Percentiles rank a stretch among this genome's conserved stretches.
phyloP scores from a whole-genome alignment of 1,284 basidiomycete genomes.

The Singerocomus inundabilis region DNA sequence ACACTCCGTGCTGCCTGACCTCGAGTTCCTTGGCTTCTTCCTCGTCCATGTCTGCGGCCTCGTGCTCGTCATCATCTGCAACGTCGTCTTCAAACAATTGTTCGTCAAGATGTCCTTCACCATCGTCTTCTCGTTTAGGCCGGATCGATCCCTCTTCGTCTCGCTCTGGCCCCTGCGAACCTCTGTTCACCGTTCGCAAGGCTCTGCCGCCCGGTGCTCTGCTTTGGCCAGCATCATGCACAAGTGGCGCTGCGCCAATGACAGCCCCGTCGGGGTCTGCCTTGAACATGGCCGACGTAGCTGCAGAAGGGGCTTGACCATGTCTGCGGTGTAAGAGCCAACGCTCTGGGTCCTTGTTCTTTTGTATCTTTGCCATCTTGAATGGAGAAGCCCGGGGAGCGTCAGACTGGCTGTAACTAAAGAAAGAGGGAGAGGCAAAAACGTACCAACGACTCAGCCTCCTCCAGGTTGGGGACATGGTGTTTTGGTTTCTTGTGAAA shows the following conservation, averaged over 20 bases:
- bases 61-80: slow-evolving; percentile 83
- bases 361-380: slow-evolving; percentile 52
- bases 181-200: slow-evolving; percentile 61
- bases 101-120: slow-evolving; percentile 77
- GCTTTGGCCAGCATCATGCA: slow-evolving; percentile 51
- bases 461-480: slow-evolving; percentile 63
- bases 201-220: slow-evolving; percentile 62
- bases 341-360: slow-evolving; percentile 70
- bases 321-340: slow-evolving; percentile 63
- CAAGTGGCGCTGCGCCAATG: slow-evolving; percentile 44
- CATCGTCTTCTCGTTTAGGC: slow-evolving; percentile 57
- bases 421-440: slow-evolving; percentile 30
- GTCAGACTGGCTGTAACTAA: neutral
- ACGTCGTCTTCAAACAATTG: slow-evolving; percentile 82
- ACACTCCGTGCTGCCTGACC: slow-evolving; percentile 40
- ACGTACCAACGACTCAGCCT: slow-evolving; percentile 72
- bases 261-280: slow-evolving; percentile 50
- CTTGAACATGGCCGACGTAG: slow-evolving; percentile 66
- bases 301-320: slow-evolving; percentile 54
- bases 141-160: slow-evolving; percentile 48
- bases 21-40: slow-evolving; percentile 86
- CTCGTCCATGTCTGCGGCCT: slow-evolving; percentile 70
- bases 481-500: slow-evolving; percentile 82
- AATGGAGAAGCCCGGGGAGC: neutral
- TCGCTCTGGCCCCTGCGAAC: slow-evolving; percentile 70